A percentile compares a stretch with the other conserved stretches of the same genome.
Conservation (phyloP, 2,329 filamentous ascomycete genomes). For the Xylogone sp. region DNA sequence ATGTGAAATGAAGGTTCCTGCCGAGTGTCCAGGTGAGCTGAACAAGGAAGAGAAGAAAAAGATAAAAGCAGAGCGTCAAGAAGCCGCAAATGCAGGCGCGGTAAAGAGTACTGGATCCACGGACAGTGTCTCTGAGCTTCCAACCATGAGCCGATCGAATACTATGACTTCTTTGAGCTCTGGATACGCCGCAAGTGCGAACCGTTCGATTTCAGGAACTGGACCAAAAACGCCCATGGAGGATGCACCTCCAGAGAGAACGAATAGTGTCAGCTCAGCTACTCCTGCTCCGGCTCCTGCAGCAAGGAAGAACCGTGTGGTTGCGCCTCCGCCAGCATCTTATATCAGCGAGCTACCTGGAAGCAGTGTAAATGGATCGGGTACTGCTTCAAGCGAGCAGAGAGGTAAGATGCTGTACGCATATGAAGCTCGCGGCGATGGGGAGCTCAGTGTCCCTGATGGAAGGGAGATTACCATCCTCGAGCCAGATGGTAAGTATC, state of each 20-base stretch:
- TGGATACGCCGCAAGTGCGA: constrained; percentile 76
- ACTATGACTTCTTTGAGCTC: constrained; percentile 91
- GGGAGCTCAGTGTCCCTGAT: constrained; percentile 77
- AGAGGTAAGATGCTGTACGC: constrained; percentile 86
- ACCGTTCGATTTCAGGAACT: constrained; percentile 67
- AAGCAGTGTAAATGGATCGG: constrained; percentile 36
- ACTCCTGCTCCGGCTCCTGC: neutral
- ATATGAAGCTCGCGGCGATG: constrained; percentile 77
- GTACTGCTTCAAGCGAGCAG: constrained; percentile 43
- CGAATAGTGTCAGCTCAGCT: constrained; percentile 13
- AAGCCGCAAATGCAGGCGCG: constrained; percentile 54
- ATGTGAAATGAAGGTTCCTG: constrained; percentile 97
- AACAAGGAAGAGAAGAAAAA: constrained; percentile 95
- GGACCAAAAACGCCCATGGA: constrained; percentile 46
- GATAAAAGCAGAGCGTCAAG: constrained; percentile 81
- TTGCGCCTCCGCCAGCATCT: constrained; percentile 81
- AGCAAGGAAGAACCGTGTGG: constrained; percentile 62
- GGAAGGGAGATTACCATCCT: constrained; percentile 74
- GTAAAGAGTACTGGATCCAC: constrained; percentile 22
- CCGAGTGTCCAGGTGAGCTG: constrained; percentile 91
- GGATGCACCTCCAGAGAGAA: constrained; percentile 40
- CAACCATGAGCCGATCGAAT: constrained; percentile 68
- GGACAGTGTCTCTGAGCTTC: constrained; percentile 56
- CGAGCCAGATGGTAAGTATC: constrained; percentile 78
- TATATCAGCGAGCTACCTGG: constrained; percentile 70